Evolutionary conservation across 2,329 filamentous ascomycete species (phyloP).

Genomic region (Calonectria naviculata): DNA sequence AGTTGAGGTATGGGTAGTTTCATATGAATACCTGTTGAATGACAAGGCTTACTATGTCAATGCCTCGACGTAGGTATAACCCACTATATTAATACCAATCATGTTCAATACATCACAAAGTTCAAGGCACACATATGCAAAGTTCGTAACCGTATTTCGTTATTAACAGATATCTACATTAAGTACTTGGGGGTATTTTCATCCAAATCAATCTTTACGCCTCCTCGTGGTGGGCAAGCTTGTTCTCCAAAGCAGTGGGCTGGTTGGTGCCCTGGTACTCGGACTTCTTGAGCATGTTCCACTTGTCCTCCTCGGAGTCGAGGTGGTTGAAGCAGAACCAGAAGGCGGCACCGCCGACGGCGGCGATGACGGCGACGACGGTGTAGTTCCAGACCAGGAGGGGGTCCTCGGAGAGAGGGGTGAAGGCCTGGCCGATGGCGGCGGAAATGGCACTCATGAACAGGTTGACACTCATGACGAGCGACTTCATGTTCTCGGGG

Average conservation of each 20-base stretch:
- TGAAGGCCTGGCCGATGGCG: constrained; percentile 77
- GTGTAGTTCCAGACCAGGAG: constrained; percentile 80
- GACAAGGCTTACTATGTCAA: too few relatives aligned
- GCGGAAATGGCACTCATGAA: constrained; percentile 78
- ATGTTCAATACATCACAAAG: background rate
- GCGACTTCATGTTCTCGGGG: constrained; percentile 82
- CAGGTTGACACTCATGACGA: constrained; percentile 77
- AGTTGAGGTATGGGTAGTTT: too few relatives aligned
- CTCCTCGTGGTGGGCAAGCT: constrained; percentile 34
- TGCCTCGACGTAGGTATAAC: too few relatives aligned
- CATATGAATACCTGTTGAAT: too few relatives aligned
- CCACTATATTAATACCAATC: too few relatives aligned
- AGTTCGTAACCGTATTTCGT: background rate
- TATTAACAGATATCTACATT: constrained; percentile 3
- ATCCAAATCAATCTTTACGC: constrained; percentile 11
- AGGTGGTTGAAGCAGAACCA: constrained; percentile 76
- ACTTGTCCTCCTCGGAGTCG: constrained; percentile 74
- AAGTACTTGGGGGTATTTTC: background rate
- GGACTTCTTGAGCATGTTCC: constrained; percentile 70
- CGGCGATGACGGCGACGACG: constrained; percentile 69
- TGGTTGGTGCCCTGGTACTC: constrained; percentile 54
- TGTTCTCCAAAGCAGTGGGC: constrained; percentile 48
- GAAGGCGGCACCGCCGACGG: constrained; percentile 72
- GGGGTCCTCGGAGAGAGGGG: constrained; percentile 71
- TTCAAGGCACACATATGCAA: background rate